phyloP scores from a whole-genome alignment of 768 basidiomycete genomes.

The Xerocomellus intermedius region DNA sequence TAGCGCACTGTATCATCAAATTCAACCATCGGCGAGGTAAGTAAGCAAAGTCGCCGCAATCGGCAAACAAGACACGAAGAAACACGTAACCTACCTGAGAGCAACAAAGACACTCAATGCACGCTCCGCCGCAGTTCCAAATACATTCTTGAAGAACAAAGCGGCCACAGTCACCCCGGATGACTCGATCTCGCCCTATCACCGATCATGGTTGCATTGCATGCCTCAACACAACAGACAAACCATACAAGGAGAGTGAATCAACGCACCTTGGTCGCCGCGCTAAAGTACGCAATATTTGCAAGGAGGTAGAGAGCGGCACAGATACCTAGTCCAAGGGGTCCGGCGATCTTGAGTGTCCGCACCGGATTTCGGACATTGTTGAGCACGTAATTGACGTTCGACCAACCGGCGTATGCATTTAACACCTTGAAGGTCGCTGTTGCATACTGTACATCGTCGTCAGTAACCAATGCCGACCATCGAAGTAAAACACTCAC shows the following conservation, averaged over 20 bases:
- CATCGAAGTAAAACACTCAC: conserved; percentile 18
- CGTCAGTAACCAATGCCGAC: background rate
- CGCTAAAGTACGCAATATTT: conserved; percentile 56
- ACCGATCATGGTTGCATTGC: background rate
- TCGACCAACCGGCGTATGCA: conserved; percentile 51
- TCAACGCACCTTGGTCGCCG: conserved; percentile 20
- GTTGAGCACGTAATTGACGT: conserved; percentile 49
- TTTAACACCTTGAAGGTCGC: conserved; percentile 59
- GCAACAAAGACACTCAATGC: conserved; percentile 56
- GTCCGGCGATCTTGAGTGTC: conserved; percentile 61
- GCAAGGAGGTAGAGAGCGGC: conserved; percentile 52
- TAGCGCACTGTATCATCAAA: conserved; percentile 29
- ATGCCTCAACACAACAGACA: background rate
- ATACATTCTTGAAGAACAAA: conserved; percentile 58
- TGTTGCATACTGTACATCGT: conserved; percentile 49
- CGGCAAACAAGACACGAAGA: background rate
- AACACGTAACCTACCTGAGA: conserved; percentile 39
- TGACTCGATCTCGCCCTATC: conserved; percentile 43
- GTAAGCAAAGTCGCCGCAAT: background rate
- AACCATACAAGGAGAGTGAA: too few species aligned
- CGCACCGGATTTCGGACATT: conserved; percentile 53
- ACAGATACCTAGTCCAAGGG: conserved; percentile 54
- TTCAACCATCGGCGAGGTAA: background rate
- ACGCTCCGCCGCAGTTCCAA: conserved; percentile 49
- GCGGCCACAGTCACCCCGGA: conserved; percentile 56